Evolutionary conservation across 306 rosid genomes (phyloP), one percentile per base, ranked within the genome.

Genomic region (Oxytropis ochrocephala): DNA sequence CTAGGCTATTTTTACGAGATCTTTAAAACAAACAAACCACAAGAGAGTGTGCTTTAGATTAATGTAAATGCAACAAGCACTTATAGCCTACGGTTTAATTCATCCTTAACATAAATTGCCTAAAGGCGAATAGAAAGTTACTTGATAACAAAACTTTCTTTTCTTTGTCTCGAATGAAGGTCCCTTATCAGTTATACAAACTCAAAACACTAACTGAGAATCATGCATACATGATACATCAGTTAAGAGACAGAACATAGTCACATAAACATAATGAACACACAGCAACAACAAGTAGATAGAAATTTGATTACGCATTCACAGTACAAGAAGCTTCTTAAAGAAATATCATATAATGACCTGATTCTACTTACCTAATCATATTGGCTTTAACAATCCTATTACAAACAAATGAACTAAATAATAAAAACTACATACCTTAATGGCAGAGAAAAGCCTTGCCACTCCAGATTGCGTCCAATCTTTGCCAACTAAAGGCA

Each of bases 401-500:
- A 69, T 24, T 75, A 52, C 42, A 63, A 12, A 52, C 42, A 63
- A 12, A 13, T 77, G 12, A 60, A 50, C 36, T 60, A 27, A 73
- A 52, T 11, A 13, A 29, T n/a, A 78, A 49, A 72, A 58, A 13
- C 72, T 12, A 7, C 71, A 42, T 70, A 94, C 98, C 95, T 91
- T 89, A 74, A 95, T 95, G 66, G 96, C 96, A 48, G 74, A 87
- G 83, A 91, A 95, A 67, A 95, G 91, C 84, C 84, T 87, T 68
- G 99, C 97, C 17, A 95, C 99, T 46, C 99, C 97, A 80, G 96
- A 87, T 73, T 95, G 99, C 0, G 92, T 78, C 99, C 99, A 95
- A 75, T 95, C 97, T 83, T 85, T 95, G 53, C 97, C 99, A 77
- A 95, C 96, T 71, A 91, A 86, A 77, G 99, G 99, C 99, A 95